Percentiles rank a stretch among this genome's conserved stretches.
Conservation (phyloP, 192 early-diverging fungal genomes). For the Backusella tuberculispora region DNA sequence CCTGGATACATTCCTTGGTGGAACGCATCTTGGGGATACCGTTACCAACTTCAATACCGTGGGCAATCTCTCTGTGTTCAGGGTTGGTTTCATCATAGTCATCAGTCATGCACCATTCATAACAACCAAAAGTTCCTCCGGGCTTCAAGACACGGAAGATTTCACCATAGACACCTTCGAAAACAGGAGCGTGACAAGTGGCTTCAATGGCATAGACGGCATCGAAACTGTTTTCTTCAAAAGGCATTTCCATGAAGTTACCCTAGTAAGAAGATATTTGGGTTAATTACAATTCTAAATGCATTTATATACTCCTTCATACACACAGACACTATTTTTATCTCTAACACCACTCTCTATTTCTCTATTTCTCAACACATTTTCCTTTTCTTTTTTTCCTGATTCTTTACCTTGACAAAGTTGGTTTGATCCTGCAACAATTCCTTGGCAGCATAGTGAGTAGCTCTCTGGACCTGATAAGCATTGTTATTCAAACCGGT, state of each 20-base stretch:
- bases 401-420: constrained; percentile 51
- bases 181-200: constrained; percentile 83
- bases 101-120: constrained; percentile 96
- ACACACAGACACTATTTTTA: neutral
- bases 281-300: neutral
- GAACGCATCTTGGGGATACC: constrained; percentile 88
- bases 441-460: constrained; percentile 68
- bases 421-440: constrained; percentile 60
- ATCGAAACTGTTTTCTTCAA: constrained; percentile 79
- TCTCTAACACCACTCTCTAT: neutral
- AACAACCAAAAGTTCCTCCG: constrained; percentile 87
- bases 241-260: constrained; percentile 91
- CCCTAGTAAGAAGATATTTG: constrained; percentile 61
- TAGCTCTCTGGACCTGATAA: constrained; percentile 86
- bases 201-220: constrained; percentile 98
- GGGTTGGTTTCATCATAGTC: constrained; percentile 79
- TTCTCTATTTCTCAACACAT: neutral
- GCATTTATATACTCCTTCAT: neutral
- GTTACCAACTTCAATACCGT: constrained; percentile 88
- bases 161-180: constrained; percentile 87
- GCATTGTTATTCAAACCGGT: constrained; percentile 98
- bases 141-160: constrained; percentile 94
- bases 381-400: neutral
- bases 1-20: constrained; percentile 73
- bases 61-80: constrained; percentile 74